phyloP scores from a whole-genome alignment of 768 basidiomycete species.

The Trametes maxima region DNA sequence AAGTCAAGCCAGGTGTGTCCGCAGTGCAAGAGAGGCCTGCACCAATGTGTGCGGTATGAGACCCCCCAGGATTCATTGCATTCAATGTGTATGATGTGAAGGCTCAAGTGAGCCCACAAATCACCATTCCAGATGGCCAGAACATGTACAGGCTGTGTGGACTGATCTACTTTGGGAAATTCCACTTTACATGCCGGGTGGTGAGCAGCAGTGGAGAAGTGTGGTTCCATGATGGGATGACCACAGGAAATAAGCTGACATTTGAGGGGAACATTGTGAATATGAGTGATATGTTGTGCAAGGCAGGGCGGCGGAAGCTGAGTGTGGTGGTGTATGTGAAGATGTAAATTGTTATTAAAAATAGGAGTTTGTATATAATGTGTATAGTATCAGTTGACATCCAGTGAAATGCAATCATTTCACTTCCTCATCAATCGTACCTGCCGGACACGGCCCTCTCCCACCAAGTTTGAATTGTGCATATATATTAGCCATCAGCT shows the following conservation, averaged over 20 bases:
- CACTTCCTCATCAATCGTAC: too few relatives aligned
- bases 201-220: neutral
- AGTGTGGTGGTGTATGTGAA: neutral
- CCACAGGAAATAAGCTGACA: neutral
- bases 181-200: neutral
- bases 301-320: neutral
- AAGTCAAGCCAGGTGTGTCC: neutral
- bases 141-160: neutral
- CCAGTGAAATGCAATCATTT: too few relatives aligned
- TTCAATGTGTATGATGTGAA: neutral
- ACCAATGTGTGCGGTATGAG: neutral
- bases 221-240: neutral
- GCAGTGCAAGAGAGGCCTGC: neutral
- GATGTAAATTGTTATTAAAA: neutral
- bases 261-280: neutral
- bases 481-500: too few relatives aligned
- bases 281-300: neutral
- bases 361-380: neutral
- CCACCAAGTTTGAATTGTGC: too few relatives aligned
- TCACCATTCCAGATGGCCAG: neutral
- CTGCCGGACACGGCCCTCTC: too few relatives aligned
- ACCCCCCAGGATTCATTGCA: neutral
- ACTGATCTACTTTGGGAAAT: neutral
- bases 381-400: neutral
- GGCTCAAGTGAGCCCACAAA: neutral